Evolutionary conservation across 805 yeast species (phyloP).

Genomic region (Suhomyces kilbournensis): DNA sequence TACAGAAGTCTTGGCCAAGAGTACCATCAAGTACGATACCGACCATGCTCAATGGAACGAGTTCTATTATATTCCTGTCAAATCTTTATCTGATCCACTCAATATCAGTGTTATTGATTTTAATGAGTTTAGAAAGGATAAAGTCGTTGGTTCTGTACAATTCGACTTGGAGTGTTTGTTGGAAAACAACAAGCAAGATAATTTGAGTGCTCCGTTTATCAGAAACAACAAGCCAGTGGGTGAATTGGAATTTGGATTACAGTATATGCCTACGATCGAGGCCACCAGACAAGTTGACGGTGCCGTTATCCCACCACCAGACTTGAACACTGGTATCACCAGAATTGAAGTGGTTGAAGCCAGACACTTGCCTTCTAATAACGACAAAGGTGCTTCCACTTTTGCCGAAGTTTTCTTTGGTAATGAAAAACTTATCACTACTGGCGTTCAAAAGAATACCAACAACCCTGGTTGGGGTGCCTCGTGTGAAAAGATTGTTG

Average conservation of each 20-base stretch:
- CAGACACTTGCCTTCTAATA: slow-evolving; percentile 46
- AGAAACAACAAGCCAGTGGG: slow-evolving; percentile 88
- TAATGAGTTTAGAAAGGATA: slow-evolving; percentile 78
- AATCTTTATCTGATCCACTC: slow-evolving; percentile 79
- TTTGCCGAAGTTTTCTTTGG: slow-evolving; percentile 71
- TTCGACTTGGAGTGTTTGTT: slow-evolving; percentile 67
- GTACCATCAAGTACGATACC: slow-evolving; percentile 67
- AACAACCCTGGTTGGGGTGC: slow-evolving; percentile 67
- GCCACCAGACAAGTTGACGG: slow-evolving; percentile 71
- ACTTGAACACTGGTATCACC: slow-evolving; percentile 88
- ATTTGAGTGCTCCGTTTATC: slow-evolving; percentile 55
- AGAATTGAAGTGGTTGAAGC: slow-evolving; percentile 64
- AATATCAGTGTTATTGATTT: slow-evolving; percentile 69
- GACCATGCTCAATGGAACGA: slow-evolving; percentile 81
- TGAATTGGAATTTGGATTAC: slow-evolving; percentile 62
- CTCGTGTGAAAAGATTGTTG: slow-evolving; percentile 62
- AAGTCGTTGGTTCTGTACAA: slow-evolving; percentile 72
- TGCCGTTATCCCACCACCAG: slow-evolving; percentile 81
- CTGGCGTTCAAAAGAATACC: slow-evolving; percentile 57
- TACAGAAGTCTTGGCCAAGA: slow-evolving; percentile 58
- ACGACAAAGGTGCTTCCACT: slow-evolving; percentile 53
- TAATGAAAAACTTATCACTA: slow-evolving; percentile 54
- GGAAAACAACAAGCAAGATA: slow-evolving; percentile 48
- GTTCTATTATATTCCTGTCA: slow-evolving; percentile 64
- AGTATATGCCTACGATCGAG: slow-evolving; percentile 72